Evolutionary conservation across 352 stramenopile species (phyloP).

Genomic region (Phytophthora citrophthora): DNA sequence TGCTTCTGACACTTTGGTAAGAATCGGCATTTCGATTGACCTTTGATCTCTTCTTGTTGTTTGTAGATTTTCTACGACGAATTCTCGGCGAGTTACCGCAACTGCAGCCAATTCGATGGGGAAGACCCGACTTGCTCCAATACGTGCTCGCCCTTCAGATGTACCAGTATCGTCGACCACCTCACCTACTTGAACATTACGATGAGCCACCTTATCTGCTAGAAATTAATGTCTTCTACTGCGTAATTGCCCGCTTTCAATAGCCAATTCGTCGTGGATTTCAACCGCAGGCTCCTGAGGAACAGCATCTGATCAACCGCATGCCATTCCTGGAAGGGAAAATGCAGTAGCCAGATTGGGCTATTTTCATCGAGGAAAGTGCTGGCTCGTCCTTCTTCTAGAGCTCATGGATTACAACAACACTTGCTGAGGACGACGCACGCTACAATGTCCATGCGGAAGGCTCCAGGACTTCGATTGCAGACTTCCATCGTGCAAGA

Average conservation of each 20-base stretch:
- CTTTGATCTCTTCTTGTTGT: slow-evolving; percentile 5
- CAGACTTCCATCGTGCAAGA: slow-evolving; percentile 83
- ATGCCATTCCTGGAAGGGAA: slow-evolving; percentile 25
- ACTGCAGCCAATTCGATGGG: slow-evolving; percentile 61
- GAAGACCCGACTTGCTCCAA: slow-evolving; percentile 78
- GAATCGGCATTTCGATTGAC: not conserved
- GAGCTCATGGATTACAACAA: slow-evolving; percentile 17
- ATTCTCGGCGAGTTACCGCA: slow-evolving; percentile 65
- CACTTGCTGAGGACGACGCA: slow-evolving; percentile 15
- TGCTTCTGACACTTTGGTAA: not conserved
- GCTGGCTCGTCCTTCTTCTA: not conserved
- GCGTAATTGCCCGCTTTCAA: slow-evolving; percentile 11
- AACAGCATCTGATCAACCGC: slow-evolving; percentile 17
- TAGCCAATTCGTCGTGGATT: slow-evolving; percentile 10
- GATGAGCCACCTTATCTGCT: slow-evolving; percentile 89
- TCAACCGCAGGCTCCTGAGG: slow-evolving; percentile 21
- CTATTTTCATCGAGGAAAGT: slow-evolving; percentile 38
- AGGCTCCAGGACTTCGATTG: slow-evolving; percentile 58
- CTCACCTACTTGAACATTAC: slow-evolving; percentile 90
- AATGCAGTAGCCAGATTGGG: slow-evolving; percentile 8
- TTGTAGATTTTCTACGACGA: slow-evolving; percentile 84
- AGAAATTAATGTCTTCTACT: slow-evolving; percentile 28
- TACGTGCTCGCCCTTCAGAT: slow-evolving; percentile 74
- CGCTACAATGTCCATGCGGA: slow-evolving; percentile 48
- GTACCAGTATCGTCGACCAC: slow-evolving; percentile 86